Percentiles rank a stretch among this genome's conserved stretches.
Conservation (phyloP, 2,329 filamentous ascomycete species). For the Alternaria incomplexa region DNA sequence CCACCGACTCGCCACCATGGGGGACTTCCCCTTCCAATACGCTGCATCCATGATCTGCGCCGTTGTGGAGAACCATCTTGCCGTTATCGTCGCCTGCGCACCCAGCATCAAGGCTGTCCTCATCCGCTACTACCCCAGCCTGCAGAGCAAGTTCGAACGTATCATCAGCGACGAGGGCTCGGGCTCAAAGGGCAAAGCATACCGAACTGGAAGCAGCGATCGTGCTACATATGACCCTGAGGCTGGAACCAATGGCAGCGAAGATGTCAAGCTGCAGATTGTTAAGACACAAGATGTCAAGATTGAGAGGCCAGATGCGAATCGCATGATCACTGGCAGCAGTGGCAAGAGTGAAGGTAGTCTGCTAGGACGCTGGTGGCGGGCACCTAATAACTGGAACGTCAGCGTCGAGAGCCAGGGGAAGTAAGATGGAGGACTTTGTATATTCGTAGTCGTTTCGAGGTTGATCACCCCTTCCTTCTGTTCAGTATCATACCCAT, state of each 20-base stretch:
- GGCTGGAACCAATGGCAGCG: neutral
- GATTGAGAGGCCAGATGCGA: neutral
- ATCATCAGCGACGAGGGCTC: slow-evolving; percentile 9
- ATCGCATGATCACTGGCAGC: neutral
- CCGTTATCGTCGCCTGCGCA: slow-evolving; percentile 45
- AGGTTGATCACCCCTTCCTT: neutral
- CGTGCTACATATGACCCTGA: slow-evolving; percentile 5
- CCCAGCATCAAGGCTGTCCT: slow-evolving; percentile 41
- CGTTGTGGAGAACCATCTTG: slow-evolving; percentile 47
- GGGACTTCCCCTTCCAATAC: slow-evolving; percentile 37
- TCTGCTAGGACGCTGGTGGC: slow-evolving; percentile 15
- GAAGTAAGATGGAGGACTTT: neutral
- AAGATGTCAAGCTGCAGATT: neutral
- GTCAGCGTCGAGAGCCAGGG: neutral
- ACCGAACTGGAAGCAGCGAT: neutral
- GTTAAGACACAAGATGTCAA: slow-evolving; percentile 6
- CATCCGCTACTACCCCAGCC: slow-evolving; percentile 30
- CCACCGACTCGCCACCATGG: slow-evolving; percentile 26
- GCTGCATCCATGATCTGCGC: slow-evolving; percentile 41
- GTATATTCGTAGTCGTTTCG: neutral
- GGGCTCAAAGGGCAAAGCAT: neutral
- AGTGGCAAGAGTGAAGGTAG: slow-evolving; percentile 4
- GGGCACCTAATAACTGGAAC: slow-evolving; percentile 19
- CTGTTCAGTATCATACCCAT: neutral
- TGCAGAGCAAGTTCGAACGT: slow-evolving; percentile 28